Evolutionary conservation across 2,329 filamentous ascomycete species (phyloP).

Genomic region (Zymoseptoria tritici): DNA sequence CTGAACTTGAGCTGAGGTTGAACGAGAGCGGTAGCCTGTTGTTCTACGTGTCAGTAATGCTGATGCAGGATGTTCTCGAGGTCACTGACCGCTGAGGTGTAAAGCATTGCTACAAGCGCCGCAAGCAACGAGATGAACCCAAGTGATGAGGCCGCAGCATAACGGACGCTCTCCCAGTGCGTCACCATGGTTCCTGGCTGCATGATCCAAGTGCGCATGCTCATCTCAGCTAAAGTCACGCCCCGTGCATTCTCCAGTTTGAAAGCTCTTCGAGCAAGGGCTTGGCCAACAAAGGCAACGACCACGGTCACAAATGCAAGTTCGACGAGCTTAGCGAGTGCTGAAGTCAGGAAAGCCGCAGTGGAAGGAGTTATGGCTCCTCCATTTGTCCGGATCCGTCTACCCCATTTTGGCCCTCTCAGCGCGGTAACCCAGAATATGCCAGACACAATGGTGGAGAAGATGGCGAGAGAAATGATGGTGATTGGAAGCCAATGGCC

Average conservation of each 20-base stretch:
- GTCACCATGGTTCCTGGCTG: constrained; percentile 59
- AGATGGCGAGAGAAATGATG: constrained; percentile 45
- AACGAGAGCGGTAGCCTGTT: constrained; percentile 68
- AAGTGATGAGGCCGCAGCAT: constrained; percentile 56
- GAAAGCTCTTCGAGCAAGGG: constrained; percentile 62
- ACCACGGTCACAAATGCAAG: constrained; percentile 71
- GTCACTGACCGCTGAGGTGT: constrained; percentile 55
- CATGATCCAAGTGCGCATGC: constrained; percentile 63
- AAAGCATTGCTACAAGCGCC: constrained; percentile 60
- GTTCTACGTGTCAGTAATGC: too few relatives aligned
- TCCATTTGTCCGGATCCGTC: constrained; percentile 44
- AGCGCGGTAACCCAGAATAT: constrained; percentile 60
- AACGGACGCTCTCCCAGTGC: constrained; percentile 57
- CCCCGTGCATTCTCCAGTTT: constrained; percentile 46
- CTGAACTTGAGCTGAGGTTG: constrained; percentile 62
- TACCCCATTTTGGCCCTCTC: constrained; percentile 55
- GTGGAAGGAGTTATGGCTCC: constrained; percentile 52
- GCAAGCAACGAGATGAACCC: constrained; percentile 58
- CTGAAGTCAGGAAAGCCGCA: constrained; percentile 59
- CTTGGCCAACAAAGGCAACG: constrained; percentile 66
- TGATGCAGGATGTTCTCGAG: too few relatives aligned
- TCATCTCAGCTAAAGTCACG: constrained; percentile 68
- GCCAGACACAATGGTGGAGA: constrained; percentile 57
- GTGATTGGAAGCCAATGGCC: constrained; percentile 41
- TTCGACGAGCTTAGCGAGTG: constrained; percentile 71